Evolutionary conservation across 495 filamentous ascomycete species (phyloP).

Genomic region (Hypoxylon lenormandii): DNA sequence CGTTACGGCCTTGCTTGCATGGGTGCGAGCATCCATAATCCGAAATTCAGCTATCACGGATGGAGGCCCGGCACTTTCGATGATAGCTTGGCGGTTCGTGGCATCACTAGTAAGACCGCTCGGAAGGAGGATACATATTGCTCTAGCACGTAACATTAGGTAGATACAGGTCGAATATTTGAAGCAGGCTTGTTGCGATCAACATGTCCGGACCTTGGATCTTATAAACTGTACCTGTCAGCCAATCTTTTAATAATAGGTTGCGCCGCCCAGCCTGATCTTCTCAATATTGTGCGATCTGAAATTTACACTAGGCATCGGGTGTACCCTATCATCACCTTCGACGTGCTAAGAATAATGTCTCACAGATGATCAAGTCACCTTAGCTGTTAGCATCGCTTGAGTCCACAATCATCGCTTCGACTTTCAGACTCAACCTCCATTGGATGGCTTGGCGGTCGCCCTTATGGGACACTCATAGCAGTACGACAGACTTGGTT

Average conservation of each 20-base stretch:
- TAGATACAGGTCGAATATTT: constrained; percentile 24
- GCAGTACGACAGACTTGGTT: constrained; percentile 30
- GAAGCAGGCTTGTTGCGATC: constrained; percentile 12
- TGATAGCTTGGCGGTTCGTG: constrained; percentile 39
- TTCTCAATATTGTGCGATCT: constrained; percentile 37
- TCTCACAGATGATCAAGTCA: constrained; percentile 31
- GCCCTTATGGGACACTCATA: constrained; percentile 35
- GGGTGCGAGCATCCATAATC: constrained; percentile 32
- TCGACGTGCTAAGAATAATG: constrained; percentile 16
- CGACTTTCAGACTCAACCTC: constrained; percentile 11
- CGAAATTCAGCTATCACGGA: constrained; percentile 43
- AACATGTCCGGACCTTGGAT: constrained; percentile 14
- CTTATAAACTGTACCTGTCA: neutral
- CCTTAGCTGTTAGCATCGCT: constrained; percentile 17
- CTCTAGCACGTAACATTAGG: constrained; percentile 28
- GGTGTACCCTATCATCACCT: constrained; percentile 25
- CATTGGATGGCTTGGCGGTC: constrained; percentile 25
- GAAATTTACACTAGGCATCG: constrained; percentile 22
- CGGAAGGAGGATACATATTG: constrained; percentile 15
- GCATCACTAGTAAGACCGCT: constrained; percentile 37
- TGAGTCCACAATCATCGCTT: constrained; percentile 6
- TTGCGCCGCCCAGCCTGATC: constrained; percentile 33
- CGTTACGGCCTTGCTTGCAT: constrained; percentile 26
- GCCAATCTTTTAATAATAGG: constrained; percentile 32
- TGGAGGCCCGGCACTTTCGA: constrained; percentile 39